These are phyloP conservation scores for Boechera divaricarpa DNA, from an alignment of 345 rosid species.

Conservation along the genomic window DNA sequence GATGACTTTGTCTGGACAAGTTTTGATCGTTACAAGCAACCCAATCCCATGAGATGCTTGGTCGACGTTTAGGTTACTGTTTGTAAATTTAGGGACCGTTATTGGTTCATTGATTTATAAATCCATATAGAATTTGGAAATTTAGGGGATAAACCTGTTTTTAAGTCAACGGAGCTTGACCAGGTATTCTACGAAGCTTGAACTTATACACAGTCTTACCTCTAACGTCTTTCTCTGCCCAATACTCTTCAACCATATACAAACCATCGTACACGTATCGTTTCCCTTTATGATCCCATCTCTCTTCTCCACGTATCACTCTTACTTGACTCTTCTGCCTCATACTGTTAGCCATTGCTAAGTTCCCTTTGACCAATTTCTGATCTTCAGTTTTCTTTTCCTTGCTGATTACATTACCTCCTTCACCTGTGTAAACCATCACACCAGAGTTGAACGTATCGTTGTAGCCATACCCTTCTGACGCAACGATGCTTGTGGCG, in stretches of 20 bases:
- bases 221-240: constrained; percentile 62
- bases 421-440: constrained; percentile 76
- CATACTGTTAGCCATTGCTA: constrained; percentile 52
- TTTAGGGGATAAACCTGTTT: too few relatives aligned
- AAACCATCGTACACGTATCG: constrained; percentile 81
- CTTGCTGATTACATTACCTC: constrained; percentile 69
- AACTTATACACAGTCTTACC: constrained; percentile 80
- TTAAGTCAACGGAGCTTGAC: neutral
- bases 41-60: too few relatives aligned
- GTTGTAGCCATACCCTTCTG: constrained; percentile 72
- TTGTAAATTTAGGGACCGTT: too few relatives aligned
- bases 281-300: constrained; percentile 39
- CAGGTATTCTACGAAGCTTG: constrained; percentile 54
- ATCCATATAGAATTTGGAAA: too few relatives aligned
- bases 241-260: constrained; percentile 59
- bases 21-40: too few relatives aligned
- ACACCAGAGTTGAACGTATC: constrained; percentile 60
- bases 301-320: constrained; percentile 72
- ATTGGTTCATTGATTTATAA: too few relatives aligned
- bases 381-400: constrained; percentile 74
- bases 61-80: too few relatives aligned
- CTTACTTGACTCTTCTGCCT: constrained; percentile 30
- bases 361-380: constrained; percentile 73
- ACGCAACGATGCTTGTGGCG: constrained; percentile 78
- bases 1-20: too few relatives aligned